Evolutionary conservation across 768 basidiomycete genomes (phyloP), one percentile per base, ranked within the genome.

Genomic region (Boletus tomentosulus): DNA sequence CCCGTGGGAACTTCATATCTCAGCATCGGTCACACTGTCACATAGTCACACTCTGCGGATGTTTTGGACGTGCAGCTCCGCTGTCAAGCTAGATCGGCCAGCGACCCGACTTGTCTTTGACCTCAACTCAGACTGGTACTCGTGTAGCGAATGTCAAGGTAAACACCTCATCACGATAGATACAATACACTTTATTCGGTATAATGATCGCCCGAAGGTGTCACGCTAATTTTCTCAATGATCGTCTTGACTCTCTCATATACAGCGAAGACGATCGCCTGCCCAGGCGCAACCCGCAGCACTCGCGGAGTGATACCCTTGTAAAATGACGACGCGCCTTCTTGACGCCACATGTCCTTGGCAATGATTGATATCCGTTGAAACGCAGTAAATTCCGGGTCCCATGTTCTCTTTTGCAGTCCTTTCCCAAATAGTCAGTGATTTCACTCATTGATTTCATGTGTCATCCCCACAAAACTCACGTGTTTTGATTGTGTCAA

Each of bases 221-320:
- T 76, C 43, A 82, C 82, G 54, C 67, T 76, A 50, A 92, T 75
- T 51, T 69, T 75, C 77, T 96, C 94, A 53, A 96, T 87, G 37
- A 79, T 52, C 62, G 66, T 72, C 70, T 88, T 85, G 57, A 98
- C 87, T 47, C 88, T 78, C 74, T 99, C 96, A 64, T 98, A 98
- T 27, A 99, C 96, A 12, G 96, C 92, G 65, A 98, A 98, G 34
- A 98, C 96, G 60, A 98, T 90, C 2, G 95, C 95, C 69, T 92
- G 92, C 1, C 96, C 97, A 8, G 97, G 97, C 2, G 97, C 97
- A 43, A 99, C 97, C 50, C 97, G 84, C 63, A 97, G 76, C 34
- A 99, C 94, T 22, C 97, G 81, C 34, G 97, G 97, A 0, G 95
- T 98, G 68, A 99, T 98, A 19, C 97, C 97, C 76, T 97, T 98